Evolutionary conservation across 2,329 filamentous ascomycete genomes (phyloP), one percentile per base, ranked within the genome.

Genomic region (Trichothecium roseum): DNA sequence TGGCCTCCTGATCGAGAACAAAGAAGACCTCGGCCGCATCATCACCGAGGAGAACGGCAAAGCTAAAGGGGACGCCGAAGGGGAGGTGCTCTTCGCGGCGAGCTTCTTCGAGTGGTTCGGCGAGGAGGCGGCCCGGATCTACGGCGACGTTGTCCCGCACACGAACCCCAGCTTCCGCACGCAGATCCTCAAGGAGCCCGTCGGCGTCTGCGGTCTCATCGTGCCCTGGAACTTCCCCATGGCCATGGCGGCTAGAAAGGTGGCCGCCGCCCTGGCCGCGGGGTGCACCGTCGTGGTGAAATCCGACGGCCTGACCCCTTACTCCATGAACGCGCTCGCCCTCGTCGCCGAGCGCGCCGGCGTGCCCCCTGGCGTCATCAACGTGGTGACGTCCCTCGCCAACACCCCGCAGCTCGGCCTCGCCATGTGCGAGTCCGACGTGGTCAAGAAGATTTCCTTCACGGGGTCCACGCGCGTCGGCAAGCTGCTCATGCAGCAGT

Each of bases 231-330:
- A 81, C 54, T 82, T 81, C 46, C 69, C 69, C 9, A 59, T 63
- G 13, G 68, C 66, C 22, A 74, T 73, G 69, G 60, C 70, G 27
- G 61, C 62, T 3, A 49, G 61, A 18, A 65, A 66, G 37, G 48
- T 59, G 13, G 60, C 53, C 3, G 54, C 73, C 2, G 73, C 72
- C 3, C 60, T 84, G 15, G 80, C 80, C 13, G 79, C 79, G n/a
- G 81, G 80, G 17, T 84, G 79, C 55, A 83, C 79, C 1, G 82
- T 85, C 69, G 67, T 86, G 13, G 64, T 72, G 15, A 84, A 84
- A 59, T 75, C 79, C 2, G 76, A 72, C 5, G 78, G 78, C 2
- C 78, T 83, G 53, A 86, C 82, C 2, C 82, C 82, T 0, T 74
- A 84, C 50, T 82, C 79, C 28, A 73, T 78, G 3, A 75, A 82